Evolutionary conservation across 495 filamentous ascomycete species (phyloP), one percentile per base, ranked within the genome.

Genomic region (Aspergillus heteromorphus): DNA sequence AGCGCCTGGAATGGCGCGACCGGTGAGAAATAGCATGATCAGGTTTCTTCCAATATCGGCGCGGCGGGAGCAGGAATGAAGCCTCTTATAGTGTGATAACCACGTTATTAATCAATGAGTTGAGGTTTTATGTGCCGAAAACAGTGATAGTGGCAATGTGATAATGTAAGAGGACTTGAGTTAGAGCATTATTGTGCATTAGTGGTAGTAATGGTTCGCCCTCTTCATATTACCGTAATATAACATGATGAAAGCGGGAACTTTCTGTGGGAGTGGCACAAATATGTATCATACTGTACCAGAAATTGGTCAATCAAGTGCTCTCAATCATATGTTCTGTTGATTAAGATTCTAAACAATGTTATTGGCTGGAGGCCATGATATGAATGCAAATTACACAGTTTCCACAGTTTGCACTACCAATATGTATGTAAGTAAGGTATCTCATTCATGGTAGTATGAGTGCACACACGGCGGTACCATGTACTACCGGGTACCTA

Each of bases 11-110:
- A 68, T 29, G 51, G 62, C 64, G 53, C 69, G 65, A 58, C 58
- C 58, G 47, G 58, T 55, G 43, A 73, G 50, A 30, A 63, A 60
- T 19, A 73, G 45, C 73, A 75, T 73, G n/a, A 29, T 45, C 19
- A 29, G 2, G 21, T 42, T 16, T n/a, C 52, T 16, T 30, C 34
- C 34, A 14, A 38, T 38, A 38, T n/a, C 34, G 5, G n/a, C n/a
- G 13, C 13, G 34, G 5, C 5, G 10, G 5, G n/a, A 38, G 34
- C 9, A 10, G 14, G 9, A 13, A 34, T 4, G 2, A 14, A 38
- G 17, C 42, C 13, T n/a, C 42, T 25, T n/a, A 14, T 5, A 7
- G 19, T 45, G 19, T 9, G 14, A 10, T 16, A 21, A 29, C 5
- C 9, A 29, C 7, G 29, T 40, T 19, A 16, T 6, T 20, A 7